phyloP scores from a whole-genome alignment of 495 filamentous ascomycete species.

The Annulohypoxylon maeteangense region DNA sequence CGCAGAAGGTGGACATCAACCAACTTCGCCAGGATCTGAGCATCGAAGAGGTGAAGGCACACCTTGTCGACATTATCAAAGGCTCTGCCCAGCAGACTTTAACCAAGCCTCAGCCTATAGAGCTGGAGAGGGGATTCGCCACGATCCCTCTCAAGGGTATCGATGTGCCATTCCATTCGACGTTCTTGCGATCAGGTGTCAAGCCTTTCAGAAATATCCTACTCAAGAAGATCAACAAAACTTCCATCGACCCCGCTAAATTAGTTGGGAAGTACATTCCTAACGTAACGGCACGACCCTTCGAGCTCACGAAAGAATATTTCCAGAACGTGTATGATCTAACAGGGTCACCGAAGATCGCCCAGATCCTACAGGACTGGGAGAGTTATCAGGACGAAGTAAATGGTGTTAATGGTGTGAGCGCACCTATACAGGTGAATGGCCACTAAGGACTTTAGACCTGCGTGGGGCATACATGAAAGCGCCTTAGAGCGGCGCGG shows the following conservation, averaged over 20 bases:
- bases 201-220: constrained; percentile 98
- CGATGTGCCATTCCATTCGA: constrained; percentile 98
- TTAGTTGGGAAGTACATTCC: constrained; percentile 98
- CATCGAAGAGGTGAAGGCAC: constrained; percentile 77
- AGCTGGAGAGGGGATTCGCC: constrained; percentile 92
- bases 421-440: constrained; percentile 35
- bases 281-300: constrained; percentile 95
- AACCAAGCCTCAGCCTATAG: constrained; percentile 85
- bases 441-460: constrained; percentile 18
- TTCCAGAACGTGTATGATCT: constrained; percentile 97
- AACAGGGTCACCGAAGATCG: constrained; percentile 93
- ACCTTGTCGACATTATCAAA: constrained; percentile 85
- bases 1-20: constrained; percentile 95
- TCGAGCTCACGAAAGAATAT: constrained; percentile 96
- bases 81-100: constrained; percentile 86
- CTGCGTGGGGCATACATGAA: neutral
- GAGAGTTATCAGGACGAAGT: constrained; percentile 66
- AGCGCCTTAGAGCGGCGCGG: neutral
- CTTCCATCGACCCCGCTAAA: constrained; percentile 95
- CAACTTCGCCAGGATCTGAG: constrained; percentile 85
- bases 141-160: constrained; percentile 97
- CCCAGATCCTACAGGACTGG: constrained; percentile 87
- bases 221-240: constrained; percentile 99
- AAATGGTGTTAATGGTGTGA: constrained; percentile 42
- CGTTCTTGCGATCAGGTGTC: constrained; percentile 95